Conservation (phyloP, 768 basidiomycete species). For the Podaxis sp. region DNA sequence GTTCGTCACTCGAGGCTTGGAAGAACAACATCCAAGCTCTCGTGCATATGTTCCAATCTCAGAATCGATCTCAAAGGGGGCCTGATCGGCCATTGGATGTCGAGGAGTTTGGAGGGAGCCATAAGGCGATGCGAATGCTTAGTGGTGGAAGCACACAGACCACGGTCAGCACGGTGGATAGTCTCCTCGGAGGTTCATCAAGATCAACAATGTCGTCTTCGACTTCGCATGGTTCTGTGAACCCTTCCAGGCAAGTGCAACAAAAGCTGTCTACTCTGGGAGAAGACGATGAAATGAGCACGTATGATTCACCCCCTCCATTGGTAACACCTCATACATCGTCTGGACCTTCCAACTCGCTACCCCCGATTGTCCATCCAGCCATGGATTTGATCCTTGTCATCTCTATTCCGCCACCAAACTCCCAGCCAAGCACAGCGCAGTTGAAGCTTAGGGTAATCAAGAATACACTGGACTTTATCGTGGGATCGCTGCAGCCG, state of each 20-base stretch:
- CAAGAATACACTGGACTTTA: slow-evolving; percentile 83
- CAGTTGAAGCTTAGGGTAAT: slow-evolving; percentile 88
- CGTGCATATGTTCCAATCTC: slow-evolving; percentile 68
- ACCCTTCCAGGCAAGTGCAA: slow-evolving; percentile 32
- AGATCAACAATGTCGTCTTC: slow-evolving; percentile 74
- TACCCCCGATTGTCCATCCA: slow-evolving; percentile 81
- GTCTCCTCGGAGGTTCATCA: slow-evolving; percentile 63
- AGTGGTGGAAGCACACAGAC: slow-evolving; percentile 68
- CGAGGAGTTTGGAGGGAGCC: slow-evolving; percentile 78
- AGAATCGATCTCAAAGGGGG: slow-evolving; percentile 36
- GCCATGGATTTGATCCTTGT: slow-evolving; percentile 92
- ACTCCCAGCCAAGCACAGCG: slow-evolving; percentile 72
- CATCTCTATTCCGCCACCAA: slow-evolving; percentile 78
- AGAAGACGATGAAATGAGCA: slow-evolving; percentile 66
- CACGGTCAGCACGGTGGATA: slow-evolving; percentile 64
- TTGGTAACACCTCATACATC: slow-evolving; percentile 73
- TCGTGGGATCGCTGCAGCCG: slow-evolving; percentile 71
- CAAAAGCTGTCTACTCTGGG: slow-evolving; percentile 66
- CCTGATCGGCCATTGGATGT: slow-evolving; percentile 46
- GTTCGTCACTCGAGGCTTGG: slow-evolving; percentile 89
- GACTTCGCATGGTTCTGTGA: slow-evolving; percentile 65
- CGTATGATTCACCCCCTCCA: slow-evolving; percentile 55
- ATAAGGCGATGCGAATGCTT: slow-evolving; percentile 77
- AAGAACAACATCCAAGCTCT: slow-evolving; percentile 77
- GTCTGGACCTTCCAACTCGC: slow-evolving; percentile 75